A percentile compares a stretch with the other conserved stretches of the same genome.
phyloP scores from a whole-genome alignment of 805 yeast genomes.

The Wickerhamiella siamensis region DNA sequence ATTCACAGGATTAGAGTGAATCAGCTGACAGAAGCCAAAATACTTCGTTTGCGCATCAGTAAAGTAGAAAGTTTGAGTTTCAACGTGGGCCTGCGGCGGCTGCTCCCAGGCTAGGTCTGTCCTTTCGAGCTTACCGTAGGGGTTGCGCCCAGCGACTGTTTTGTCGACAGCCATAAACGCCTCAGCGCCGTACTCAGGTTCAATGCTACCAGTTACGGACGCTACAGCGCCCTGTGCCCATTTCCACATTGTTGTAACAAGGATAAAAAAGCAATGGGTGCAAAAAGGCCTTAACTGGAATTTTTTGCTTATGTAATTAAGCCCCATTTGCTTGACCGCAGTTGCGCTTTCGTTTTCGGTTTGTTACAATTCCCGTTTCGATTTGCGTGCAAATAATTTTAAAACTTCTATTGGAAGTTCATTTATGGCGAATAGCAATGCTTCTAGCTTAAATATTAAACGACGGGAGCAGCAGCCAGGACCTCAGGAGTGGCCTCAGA shows the following conservation, averaged over 20 bases:
- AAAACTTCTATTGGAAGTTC: no score
- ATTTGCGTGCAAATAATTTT: no score
- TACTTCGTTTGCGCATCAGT: constrained; percentile 45
- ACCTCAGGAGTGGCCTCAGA: constrained; percentile 76
- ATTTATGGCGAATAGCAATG: no score
- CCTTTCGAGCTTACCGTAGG: constrained; percentile 43
- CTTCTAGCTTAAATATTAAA: no score
- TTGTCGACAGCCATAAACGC: constrained; percentile 77
- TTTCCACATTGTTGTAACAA: constrained; percentile 16
- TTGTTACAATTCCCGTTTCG: no score
- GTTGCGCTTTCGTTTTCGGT: no score
- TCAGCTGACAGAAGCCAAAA: constrained; percentile 83
- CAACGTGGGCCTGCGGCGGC: constrained; percentile 80
- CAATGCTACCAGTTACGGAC: constrained; percentile 95
- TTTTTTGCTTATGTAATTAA: no score
- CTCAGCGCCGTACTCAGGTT: constrained; percentile 89
- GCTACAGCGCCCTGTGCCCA: constrained; percentile 30
- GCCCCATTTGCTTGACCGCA: no score
- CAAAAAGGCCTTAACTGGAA: neutral
- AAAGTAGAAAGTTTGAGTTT: constrained; percentile 88
- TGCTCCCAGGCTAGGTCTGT: constrained; percentile 62
- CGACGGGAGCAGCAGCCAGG: constrained; percentile 79
- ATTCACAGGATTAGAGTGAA: constrained; percentile 85
- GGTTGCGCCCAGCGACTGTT: constrained; percentile 39
- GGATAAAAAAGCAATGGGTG: neutral